phyloP scores from a whole-genome alignment of 306 rosid genomes.

The Citrullus amarus region DNA sequence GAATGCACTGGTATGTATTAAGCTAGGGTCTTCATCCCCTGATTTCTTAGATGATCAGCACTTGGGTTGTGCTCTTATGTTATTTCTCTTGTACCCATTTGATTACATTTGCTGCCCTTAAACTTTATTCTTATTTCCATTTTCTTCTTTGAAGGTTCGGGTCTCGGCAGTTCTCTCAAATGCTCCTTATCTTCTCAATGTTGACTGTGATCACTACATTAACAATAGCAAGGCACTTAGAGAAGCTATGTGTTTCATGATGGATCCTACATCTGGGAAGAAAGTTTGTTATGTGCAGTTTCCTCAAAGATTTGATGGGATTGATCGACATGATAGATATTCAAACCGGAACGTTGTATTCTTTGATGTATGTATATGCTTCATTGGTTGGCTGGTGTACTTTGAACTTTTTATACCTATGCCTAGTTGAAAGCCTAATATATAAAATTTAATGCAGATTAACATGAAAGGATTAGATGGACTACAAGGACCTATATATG shows the following conservation, averaged over 20 bases:
- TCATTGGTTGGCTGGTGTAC: neutral
- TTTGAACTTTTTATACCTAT: neutral
- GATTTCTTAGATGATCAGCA: neutral
- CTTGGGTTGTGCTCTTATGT: neutral
- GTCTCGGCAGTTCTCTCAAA: constrained; percentile 80
- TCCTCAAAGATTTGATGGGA: constrained; percentile 97
- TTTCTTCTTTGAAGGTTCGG: constrained; percentile 42
- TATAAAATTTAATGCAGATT: constrained; percentile 39
- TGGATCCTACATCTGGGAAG: constrained; percentile 92
- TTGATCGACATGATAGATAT: constrained; percentile 90
- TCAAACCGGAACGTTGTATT: constrained; percentile 93
- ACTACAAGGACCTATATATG: constrained; percentile 92
- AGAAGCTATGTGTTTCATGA: constrained; percentile 99
- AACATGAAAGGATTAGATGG: constrained; percentile 98
- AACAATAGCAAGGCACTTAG: constrained; percentile 95
- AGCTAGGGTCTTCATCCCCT: neutral
- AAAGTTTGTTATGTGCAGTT: constrained; percentile 92
- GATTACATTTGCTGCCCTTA: neutral
- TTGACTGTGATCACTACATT: constrained; percentile 96
- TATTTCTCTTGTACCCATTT: neutral
- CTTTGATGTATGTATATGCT: constrained; percentile 61
- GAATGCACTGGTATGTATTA: constrained; percentile 60
- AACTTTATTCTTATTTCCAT: constrained; percentile 10
- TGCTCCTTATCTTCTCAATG: constrained; percentile 84
- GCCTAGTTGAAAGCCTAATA: constrained; percentile 13